Evolutionary conservation across 768 basidiomycete species (phyloP).

Genomic region (Kwoniella heveanensis): DNA sequence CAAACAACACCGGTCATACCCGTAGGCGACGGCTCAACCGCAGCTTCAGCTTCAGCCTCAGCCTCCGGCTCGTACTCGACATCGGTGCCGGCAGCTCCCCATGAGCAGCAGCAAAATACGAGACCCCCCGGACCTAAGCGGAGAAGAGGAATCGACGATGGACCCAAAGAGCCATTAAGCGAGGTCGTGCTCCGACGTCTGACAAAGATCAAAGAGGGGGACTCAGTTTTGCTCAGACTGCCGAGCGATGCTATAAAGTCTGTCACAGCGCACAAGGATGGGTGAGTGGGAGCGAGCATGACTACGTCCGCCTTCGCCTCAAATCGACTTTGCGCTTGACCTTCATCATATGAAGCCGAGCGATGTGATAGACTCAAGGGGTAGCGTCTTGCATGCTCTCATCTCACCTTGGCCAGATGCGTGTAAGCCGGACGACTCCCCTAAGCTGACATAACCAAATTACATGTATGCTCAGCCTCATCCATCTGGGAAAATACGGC

Average conservation of each 20-base stretch:
- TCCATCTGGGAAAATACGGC: constrained; percentile 82
- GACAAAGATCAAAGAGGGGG: constrained; percentile 64
- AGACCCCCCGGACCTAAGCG: constrained; percentile 1
- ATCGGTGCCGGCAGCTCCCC: no score
- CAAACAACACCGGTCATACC: neutral
- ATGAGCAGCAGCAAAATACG: no score
- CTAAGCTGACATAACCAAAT: no score
- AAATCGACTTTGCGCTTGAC: no score
- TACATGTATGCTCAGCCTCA: no score
- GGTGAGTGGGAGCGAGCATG: constrained; percentile 60
- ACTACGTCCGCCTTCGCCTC: no score
- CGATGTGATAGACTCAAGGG: no score
- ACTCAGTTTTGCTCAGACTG: constrained; percentile 75
- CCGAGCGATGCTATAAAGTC: constrained; percentile 79
- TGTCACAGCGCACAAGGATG: constrained; percentile 70
- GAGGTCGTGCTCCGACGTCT: constrained; percentile 41
- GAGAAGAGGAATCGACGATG: neutral
- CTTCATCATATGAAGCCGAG: no score
- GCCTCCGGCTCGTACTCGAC: neutral
- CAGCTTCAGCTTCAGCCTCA: neutral
- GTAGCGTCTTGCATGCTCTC: no score
- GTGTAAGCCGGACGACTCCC: no score
- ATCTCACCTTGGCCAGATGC: no score
- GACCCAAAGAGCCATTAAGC: constrained; percentile 29
- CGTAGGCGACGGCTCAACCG: neutral